Base-by-base conservation (phyloP, 352 stramenopile genomes). In the Thalassiosira sp. region DNA sequence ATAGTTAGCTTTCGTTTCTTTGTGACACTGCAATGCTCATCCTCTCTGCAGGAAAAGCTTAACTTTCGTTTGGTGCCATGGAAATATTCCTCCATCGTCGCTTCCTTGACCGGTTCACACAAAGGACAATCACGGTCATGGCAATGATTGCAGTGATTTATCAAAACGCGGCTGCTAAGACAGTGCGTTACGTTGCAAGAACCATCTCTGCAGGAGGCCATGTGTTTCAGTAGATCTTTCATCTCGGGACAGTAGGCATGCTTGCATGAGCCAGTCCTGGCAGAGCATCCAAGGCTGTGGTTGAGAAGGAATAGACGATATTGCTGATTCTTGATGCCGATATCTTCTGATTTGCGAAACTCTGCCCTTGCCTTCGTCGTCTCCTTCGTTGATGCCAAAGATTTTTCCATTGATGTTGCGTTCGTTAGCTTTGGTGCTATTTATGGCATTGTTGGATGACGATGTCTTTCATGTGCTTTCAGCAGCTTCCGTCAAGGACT, bases 291-390 rank as follows among this genome's bases (percentile, higher is more conserved):
- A 22, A 53, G 15, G 57, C 57, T n/a, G 20, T 65, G 57, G 18
- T 65, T 48, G 35, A 65, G 57, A 22, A 65, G 57, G 43, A 65
- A 65, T 0, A 65, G 57, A 27, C 42, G 56, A 18, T 42, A 58
- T 42, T 58, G 49, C 5, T 58, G 49, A 42, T 42, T 58, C 49
- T 58, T 7, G 27, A 58, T 13, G 35, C 11, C 10, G 11, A 3
- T 1, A n/a, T 45, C 1, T 16, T 45, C 16, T n/a, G 5, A 40
- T 40, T n/a, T n/a, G n/a, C n/a, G n/a, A n/a, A 24, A 16, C 42
- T 8, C 5, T 10, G 42, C 42, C 10, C 6, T 20, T 15, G 1
- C 18, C 22, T 2, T 13, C 7, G 45, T n/a, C 45, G 22, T 13
- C 28, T 16, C 28, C 28, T 3, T 53, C n/a, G 7, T 28, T 2